Conservation (phyloP, 2,329 filamentous ascomycete genomes). For the Ceratocystis diversiconidia region DNA sequence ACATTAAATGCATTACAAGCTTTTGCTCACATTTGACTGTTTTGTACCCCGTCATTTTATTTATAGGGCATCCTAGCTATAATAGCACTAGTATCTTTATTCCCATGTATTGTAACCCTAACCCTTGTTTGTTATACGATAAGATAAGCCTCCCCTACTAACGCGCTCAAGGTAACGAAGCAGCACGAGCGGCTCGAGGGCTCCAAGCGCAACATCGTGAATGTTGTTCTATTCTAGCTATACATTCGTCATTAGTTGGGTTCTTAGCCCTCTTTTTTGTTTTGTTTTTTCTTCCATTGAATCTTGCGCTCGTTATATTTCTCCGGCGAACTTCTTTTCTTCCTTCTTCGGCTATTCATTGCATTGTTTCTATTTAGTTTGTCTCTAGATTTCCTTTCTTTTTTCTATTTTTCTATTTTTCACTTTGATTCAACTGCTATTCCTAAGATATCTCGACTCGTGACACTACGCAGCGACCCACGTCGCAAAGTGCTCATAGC, state of each 20-base stretch:
- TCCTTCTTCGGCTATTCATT: background rate
- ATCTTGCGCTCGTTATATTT: background rate
- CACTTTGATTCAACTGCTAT: background rate
- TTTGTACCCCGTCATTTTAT: background rate
- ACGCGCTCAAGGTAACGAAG: background rate
- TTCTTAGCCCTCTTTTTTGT: background rate
- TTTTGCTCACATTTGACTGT: constrained; percentile 2
- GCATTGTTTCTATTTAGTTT: background rate
- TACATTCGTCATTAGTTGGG: background rate
- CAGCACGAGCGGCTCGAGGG: background rate
- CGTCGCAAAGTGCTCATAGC: background rate
- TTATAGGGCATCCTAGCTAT: background rate
- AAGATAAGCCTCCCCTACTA: background rate
- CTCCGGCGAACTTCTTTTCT: background rate
- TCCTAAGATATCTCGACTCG: background rate
- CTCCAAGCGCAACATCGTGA: background rate
- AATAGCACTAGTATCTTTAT: background rate
- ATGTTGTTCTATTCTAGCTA: background rate
- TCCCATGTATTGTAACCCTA: background rate
- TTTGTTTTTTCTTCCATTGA: background rate
- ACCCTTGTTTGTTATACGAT: background rate
- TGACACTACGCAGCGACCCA: background rate
- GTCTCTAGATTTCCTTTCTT: background rate
- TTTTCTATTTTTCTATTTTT: background rate
- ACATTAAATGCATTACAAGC: constrained; percentile 10